Conservation (phyloP, 176 grass and related monocot species). For the Tillandsia fasciculata region DNA sequence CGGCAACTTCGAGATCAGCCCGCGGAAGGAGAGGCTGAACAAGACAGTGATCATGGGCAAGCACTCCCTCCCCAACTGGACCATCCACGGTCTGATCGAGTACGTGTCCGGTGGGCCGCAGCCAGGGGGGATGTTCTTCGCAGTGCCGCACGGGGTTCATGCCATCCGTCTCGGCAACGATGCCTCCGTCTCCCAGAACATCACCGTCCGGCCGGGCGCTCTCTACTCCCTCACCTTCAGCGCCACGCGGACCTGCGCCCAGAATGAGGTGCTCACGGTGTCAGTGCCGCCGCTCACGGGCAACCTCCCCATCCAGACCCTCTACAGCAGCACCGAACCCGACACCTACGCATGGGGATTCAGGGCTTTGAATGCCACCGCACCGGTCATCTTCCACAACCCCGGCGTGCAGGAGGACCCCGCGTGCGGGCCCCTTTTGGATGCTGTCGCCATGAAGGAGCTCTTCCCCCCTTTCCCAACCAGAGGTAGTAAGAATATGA, state of each 20-base stretch:
- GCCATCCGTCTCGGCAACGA: slow-evolving; percentile 73
- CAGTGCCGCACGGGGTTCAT: slow-evolving; percentile 76
- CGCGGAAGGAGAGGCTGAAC: slow-evolving; percentile 51
- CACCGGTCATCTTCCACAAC: slow-evolving; percentile 77
- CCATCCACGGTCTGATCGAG: slow-evolving; percentile 59
- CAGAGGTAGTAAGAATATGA: slow-evolving; percentile 39
- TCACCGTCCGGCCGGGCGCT: slow-evolving; percentile 59
- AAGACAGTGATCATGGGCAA: slow-evolving; percentile 78
- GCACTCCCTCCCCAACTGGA: slow-evolving; percentile 85
- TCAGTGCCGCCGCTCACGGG: slow-evolving; percentile 46
- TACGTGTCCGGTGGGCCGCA: slow-evolving; percentile 82
- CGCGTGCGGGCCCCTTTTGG: slow-evolving; percentile 68
- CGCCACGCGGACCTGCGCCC: slow-evolving; percentile 85
- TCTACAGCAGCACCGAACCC: slow-evolving; percentile 61
- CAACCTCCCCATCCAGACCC: slow-evolving; percentile 71
- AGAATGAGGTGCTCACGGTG: slow-evolving; percentile 59
- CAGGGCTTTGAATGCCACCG: slow-evolving; percentile 30
- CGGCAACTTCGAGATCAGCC: slow-evolving; percentile 89
- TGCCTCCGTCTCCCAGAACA: slow-evolving; percentile 66
- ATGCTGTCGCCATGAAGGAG: slow-evolving; percentile 93
- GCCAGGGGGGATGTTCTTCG: slow-evolving; percentile 83
- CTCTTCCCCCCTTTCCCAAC: slow-evolving; percentile 56
- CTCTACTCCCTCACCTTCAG: slow-evolving; percentile 91
- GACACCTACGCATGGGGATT: slow-evolving; percentile 94
- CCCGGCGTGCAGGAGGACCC: slow-evolving; percentile 72